These are phyloP conservation scores for Prunus mira DNA, from an alignment of 306 rosid genomes.

Conservation along the genomic window DNA sequence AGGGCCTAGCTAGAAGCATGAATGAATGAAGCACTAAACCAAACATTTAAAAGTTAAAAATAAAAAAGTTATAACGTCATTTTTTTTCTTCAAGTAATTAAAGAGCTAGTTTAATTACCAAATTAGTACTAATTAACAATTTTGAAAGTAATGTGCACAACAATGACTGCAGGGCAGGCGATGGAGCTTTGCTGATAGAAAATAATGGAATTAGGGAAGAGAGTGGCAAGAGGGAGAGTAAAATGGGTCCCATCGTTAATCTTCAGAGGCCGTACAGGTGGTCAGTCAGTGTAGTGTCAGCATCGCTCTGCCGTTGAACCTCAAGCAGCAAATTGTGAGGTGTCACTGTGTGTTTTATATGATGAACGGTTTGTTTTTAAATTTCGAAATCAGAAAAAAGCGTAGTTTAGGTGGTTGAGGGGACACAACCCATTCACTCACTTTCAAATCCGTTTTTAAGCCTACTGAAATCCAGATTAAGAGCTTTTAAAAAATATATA, in stretches of 20 bases:
- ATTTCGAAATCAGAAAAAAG: neutral
- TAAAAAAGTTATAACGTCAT: neutral
- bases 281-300: slow-evolving; percentile 14
- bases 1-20: neutral
- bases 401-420: slow-evolving; percentile 14
- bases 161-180: neutral
- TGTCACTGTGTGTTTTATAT: neutral
- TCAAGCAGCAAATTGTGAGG: neutral
- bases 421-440: neutral
- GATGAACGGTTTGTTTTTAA: neutral
- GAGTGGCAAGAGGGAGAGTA: neutral
- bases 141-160: neutral
- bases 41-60: neutral
- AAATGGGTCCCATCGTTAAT: slow-evolving; percentile 2
- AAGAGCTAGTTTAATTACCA: neutral
- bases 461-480: neutral
- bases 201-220: no score
- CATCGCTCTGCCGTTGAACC: slow-evolving; percentile 13
- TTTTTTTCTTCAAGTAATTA: no score
- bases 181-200: no score
- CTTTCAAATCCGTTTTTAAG: neutral
- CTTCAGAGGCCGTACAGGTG: neutral
- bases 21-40: neutral
- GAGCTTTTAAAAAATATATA: neutral
- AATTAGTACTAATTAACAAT: neutral